Percentiles rank a stretch among this genome's conserved stretches.
Evolutionary conservation across 352 stramenopile species (phyloP).

Genomic region (Globisporangium takayamanum): DNA sequence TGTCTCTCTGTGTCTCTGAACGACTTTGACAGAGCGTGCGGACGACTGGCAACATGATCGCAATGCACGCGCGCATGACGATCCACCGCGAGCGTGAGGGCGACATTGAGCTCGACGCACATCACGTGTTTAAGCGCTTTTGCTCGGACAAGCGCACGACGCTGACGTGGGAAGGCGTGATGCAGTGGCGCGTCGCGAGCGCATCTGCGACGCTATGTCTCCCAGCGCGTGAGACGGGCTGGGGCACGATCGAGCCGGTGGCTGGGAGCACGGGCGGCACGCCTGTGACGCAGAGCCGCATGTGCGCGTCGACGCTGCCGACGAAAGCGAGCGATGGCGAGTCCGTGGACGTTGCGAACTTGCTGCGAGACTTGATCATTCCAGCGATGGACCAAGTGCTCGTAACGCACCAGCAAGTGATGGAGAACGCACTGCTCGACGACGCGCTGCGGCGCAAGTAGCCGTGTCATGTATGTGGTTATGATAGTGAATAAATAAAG

Average conservation of each 20-base stretch:
- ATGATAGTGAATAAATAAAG: neutral
- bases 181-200: slow-evolving; percentile 5
- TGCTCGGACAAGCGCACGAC: neutral
- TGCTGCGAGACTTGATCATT: slow-evolving; percentile 12
- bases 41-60: slow-evolving; percentile 1
- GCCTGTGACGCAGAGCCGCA: slow-evolving; percentile 1
- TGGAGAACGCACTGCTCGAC: slow-evolving; percentile 12
- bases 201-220: neutral
- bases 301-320: slow-evolving; percentile 5
- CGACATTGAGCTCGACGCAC: slow-evolving; percentile 5
- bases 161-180: slow-evolving; percentile 10
- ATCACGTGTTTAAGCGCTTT: slow-evolving; percentile 10
- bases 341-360: neutral
- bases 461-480: too few relatives aligned
- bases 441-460: slow-evolving; percentile 4
- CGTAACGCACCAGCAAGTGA: slow-evolving; percentile 2
- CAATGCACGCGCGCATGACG: slow-evolving; percentile 5
- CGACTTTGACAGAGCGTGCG: neutral
- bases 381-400: slow-evolving; percentile 9
- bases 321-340: neutral
- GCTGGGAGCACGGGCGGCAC: neutral
- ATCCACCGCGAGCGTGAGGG: slow-evolving; percentile 5
- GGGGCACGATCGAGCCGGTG: slow-evolving; percentile 2
- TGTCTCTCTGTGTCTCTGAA: neutral
- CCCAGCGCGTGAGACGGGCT: slow-evolving; percentile 11